Base-by-base conservation (phyloP, 768 basidiomycete genomes). In the Leccinum ochraceum region DNA sequence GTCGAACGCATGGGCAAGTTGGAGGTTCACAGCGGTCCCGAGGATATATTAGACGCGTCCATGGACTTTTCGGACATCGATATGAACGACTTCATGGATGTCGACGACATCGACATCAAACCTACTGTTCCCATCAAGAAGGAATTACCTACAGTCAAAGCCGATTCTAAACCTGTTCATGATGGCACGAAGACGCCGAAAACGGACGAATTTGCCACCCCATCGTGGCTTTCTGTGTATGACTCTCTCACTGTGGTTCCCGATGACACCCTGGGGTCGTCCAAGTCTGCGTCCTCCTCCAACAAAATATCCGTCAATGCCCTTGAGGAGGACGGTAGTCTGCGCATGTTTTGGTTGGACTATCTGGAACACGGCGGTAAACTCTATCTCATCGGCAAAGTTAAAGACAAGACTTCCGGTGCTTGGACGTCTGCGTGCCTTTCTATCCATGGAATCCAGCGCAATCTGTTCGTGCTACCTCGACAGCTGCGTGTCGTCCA, bases 301-400 rank as follows among this genome's bases (percentile, higher is more conserved):
- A 24, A 24, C 22, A 24, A 24, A 24, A 24, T 24, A 24, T 24
- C 22, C 22, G 22, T 24, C 22, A 2, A 24, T 24, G 22, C 22
- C 22, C 22, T 24, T 24, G 22, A 24, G 22, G 22, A 24, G 22
- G 22, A 22, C 22, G 22, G 93, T 2, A 90, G 87, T 3, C 77
- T 98, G 14, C 84, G 83, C 28, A 95, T 99, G 80, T 99, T 89
- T 79, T 99, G 97, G 97, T 79, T 98, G 22, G 97, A 99, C 70
- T 94, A 94, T 68, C 85, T 95, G 36, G 94, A 98, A 71, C 82
- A 85, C 53, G 84, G 90, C 16, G 96, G 95, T 16, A 85, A 83
- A 60, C 78, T 99, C 4, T 89, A 93, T 71, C 89, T 99, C 64
- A 84, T 92, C 49, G 97, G 97, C 7, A 98, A 98, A 76, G 83